A percentile compares a stretch with the other conserved stretches of the same genome.
phyloP scores from a whole-genome alignment of 495 filamentous ascomycete species.

The Daldinia childiae region DNA sequence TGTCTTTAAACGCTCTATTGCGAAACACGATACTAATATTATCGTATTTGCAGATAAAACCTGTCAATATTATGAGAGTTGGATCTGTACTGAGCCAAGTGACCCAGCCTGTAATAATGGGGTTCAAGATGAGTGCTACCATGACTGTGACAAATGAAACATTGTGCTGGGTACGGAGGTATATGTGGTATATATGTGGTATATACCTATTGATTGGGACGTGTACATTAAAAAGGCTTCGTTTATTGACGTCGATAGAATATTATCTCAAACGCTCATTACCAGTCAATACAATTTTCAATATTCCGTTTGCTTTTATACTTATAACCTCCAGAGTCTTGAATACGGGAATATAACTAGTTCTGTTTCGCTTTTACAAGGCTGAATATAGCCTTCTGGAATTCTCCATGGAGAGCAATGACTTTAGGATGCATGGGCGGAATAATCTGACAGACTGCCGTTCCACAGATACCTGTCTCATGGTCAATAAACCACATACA shows the following conservation, averaged over 20 bases:
- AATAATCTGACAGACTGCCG: conserved; percentile 27
- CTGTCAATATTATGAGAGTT: neutral
- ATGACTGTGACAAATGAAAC: neutral
- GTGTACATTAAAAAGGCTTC: neutral
- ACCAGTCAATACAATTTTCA: neutral
- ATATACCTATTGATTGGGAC: neutral
- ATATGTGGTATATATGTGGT: neutral
- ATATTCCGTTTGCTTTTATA: neutral
- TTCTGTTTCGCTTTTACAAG: conserved; percentile 6
- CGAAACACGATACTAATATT: neutral
- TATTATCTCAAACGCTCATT: too few relatives aligned
- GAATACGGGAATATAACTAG: neutral
- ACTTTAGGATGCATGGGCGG: conserved; percentile 28
- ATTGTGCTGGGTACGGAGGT: neutral
- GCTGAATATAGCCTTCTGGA: conserved; percentile 25
- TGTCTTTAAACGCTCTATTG: neutral
- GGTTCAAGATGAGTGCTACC: neutral
- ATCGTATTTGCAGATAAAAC: neutral
- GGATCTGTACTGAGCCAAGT: neutral
- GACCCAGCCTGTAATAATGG: neutral
- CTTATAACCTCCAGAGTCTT: neutral
- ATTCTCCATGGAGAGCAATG: conserved; percentile 28
- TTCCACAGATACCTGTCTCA: conserved; percentile 30
- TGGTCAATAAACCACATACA: conserved; percentile 36
- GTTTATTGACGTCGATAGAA: neutral